Conservation (phyloP, 1,284 basidiomycete species). For the Lentinus polychrous region DNA sequence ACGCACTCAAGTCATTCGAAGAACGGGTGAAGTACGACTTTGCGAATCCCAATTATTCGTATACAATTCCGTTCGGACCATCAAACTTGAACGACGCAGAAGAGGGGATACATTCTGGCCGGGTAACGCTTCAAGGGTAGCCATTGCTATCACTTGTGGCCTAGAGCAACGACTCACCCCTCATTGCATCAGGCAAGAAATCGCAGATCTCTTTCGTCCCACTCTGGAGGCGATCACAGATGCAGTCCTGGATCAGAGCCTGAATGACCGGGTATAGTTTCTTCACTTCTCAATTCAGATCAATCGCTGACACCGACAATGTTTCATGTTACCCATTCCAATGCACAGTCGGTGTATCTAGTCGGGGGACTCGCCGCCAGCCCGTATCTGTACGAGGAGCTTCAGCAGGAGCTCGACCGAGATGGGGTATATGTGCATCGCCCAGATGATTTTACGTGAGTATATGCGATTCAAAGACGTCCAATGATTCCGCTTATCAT, state of each 20-base stretch:
- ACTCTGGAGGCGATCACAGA: not conserved
- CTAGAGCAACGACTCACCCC: too few relatives aligned
- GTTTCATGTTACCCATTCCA: not conserved
- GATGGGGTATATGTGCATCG: not conserved
- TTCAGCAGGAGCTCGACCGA: not conserved
- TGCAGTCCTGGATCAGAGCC: not conserved
- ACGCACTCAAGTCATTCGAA: too few relatives aligned
- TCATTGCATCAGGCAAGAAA: too few relatives aligned
- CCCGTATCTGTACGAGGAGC: not conserved
- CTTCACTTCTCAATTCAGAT: not conserved
- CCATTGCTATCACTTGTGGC: too few relatives aligned
- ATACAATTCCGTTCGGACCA: too few relatives aligned
- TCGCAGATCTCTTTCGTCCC: too few relatives aligned
- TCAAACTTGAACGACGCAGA: too few relatives aligned
- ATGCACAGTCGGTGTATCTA: slow-evolving; percentile 2
- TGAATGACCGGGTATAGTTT: not conserved
- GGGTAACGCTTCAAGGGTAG: too few relatives aligned
- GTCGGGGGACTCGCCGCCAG: slow-evolving; percentile 6
- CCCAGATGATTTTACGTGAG: not conserved
- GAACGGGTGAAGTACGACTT: too few relatives aligned
- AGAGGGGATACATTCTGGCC: too few relatives aligned
- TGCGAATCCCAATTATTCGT: too few relatives aligned
- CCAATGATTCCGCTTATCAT: not conserved
- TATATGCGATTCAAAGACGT: not conserved
- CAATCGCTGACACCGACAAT: too few relatives aligned